Evolutionary conservation across 805 yeast genomes (phyloP).

Genomic region (Candida maris): DNA sequence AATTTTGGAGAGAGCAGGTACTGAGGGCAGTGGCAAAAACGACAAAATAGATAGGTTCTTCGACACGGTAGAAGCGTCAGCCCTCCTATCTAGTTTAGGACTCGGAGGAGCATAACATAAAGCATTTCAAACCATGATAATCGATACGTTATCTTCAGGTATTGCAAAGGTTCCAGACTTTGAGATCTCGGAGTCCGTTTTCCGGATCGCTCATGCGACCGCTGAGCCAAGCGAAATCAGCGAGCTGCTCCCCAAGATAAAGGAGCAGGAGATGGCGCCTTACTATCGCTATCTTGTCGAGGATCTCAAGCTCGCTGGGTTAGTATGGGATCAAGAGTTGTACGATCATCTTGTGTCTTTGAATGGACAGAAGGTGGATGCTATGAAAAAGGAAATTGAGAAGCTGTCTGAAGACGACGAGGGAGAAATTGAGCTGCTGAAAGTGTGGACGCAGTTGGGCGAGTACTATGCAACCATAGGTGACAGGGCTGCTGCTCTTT

Average conservation of each 20-base stretch:
- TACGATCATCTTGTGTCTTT: conserved; percentile 47
- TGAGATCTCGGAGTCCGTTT: conserved; percentile 75
- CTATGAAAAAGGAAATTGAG: conserved; percentile 50
- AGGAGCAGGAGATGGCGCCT: conserved; percentile 69
- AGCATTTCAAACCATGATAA: conserved; percentile 18
- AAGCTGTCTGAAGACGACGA: conserved; percentile 67
- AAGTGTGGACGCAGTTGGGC: conserved; percentile 75
- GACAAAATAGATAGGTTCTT: too few relatives aligned
- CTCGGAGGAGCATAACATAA: background rate
- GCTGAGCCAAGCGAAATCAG: conserved; percentile 34
- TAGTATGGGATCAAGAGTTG: conserved; percentile 56
- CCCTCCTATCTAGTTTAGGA: too few relatives aligned
- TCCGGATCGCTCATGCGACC: conserved; percentile 44
- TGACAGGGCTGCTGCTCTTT: conserved; percentile 67
- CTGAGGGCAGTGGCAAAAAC: too few relatives aligned
- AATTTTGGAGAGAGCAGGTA: too few relatives aligned
- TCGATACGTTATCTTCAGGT: conserved; percentile 43
- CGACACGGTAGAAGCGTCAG: too few relatives aligned
- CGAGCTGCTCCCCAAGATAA: conserved; percentile 51
- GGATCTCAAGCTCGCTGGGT: conserved; percentile 37
- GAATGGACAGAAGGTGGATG: conserved; percentile 55
- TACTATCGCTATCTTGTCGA: conserved; percentile 67
- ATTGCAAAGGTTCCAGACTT: conserved; percentile 73
- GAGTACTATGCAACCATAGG: conserved; percentile 86
- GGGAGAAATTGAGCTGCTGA: conserved; percentile 79